Evolutionary conservation across 495 filamentous ascomycete species (phyloP).

Genomic region (Neurospora sp.): DNA sequence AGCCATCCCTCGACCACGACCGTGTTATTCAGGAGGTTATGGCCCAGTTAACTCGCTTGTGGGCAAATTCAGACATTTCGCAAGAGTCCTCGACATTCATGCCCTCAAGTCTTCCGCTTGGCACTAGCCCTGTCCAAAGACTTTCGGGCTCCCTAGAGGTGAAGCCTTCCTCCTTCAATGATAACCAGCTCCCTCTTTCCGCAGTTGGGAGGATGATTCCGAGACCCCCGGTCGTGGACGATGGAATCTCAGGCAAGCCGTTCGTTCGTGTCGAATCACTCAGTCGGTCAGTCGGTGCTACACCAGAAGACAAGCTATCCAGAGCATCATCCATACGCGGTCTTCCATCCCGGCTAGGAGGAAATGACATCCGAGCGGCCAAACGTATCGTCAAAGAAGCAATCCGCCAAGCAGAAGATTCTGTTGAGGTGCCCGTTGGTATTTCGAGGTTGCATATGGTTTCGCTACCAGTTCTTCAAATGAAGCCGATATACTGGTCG

Average conservation of each 20-base stretch:
- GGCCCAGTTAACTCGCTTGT: constrained; percentile 21
- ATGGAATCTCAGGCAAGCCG: constrained; percentile 37
- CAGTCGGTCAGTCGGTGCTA: constrained; percentile 6
- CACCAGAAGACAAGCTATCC: constrained; percentile 11
- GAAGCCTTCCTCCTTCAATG: neutral
- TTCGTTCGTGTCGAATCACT: constrained; percentile 30
- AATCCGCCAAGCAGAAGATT: constrained; percentile 8
- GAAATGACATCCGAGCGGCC: neutral
- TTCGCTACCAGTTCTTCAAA: constrained; percentile 49
- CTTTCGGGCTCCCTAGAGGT: neutral
- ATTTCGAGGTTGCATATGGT: constrained; percentile 61
- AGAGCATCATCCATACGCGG: neutral
- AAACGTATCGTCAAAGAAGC: neutral
- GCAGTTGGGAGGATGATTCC: constrained; percentile 6
- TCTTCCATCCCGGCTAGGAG: neutral
- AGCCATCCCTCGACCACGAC: constrained; percentile 28
- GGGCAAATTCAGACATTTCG: constrained; percentile 3
- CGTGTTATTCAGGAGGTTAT: constrained; percentile 32
- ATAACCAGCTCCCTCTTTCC: constrained; percentile 1
- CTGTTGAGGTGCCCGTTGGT: constrained; percentile 57
- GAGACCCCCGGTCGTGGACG: constrained; percentile 24
- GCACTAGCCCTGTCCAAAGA: constrained; percentile 8
- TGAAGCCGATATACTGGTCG: constrained; percentile 97
- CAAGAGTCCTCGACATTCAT: neutral
- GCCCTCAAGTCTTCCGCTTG: constrained; percentile 1